phyloP scores from a whole-genome alignment of 2,329 filamentous ascomycete genomes.

The Alternaria longipes region DNA sequence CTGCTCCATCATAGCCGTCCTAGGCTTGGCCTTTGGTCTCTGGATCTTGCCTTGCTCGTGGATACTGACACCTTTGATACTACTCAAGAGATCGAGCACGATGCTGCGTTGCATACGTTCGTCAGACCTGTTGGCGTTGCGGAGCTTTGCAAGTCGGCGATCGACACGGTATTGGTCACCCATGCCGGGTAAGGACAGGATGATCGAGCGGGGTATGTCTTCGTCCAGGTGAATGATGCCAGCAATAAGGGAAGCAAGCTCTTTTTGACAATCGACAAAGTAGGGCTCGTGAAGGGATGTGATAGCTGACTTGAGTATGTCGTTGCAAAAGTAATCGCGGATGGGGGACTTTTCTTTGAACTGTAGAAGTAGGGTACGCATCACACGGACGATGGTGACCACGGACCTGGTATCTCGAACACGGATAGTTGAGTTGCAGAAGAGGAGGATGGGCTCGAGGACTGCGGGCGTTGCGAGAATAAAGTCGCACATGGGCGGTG shows the following conservation, averaged over 20 bases:
- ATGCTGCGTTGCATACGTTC: constrained; percentile 81
- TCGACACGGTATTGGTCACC: constrained; percentile 69
- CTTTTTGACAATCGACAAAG: constrained; percentile 95
- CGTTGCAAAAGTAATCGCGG: constrained; percentile 86
- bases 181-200: constrained; percentile 84
- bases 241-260: constrained; percentile 87
- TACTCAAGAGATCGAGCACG: constrained; percentile 84
- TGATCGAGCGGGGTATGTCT: constrained; percentile 74
- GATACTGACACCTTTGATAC: constrained; percentile 88
- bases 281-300: constrained; percentile 93
- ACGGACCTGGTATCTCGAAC: constrained; percentile 92
- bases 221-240: constrained; percentile 82
- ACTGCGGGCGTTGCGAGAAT: constrained; percentile 80
- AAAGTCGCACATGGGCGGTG: constrained; percentile 78
- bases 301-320: constrained; percentile 89
- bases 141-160: constrained; percentile 56
- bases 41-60: constrained; percentile 89
- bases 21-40: constrained; percentile 45
- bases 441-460: constrained; percentile 87
- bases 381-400: constrained; percentile 83
- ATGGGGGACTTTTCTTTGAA: constrained; percentile 70
- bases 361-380: constrained; percentile 83
- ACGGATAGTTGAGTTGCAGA: constrained; percentile 88
- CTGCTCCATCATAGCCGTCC: constrained; percentile 48
- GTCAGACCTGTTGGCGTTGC: constrained; percentile 60